Base-by-base conservation (phyloP, 1,284 basidiomycete species). In the Cryptococcus amylolentus region DNA sequence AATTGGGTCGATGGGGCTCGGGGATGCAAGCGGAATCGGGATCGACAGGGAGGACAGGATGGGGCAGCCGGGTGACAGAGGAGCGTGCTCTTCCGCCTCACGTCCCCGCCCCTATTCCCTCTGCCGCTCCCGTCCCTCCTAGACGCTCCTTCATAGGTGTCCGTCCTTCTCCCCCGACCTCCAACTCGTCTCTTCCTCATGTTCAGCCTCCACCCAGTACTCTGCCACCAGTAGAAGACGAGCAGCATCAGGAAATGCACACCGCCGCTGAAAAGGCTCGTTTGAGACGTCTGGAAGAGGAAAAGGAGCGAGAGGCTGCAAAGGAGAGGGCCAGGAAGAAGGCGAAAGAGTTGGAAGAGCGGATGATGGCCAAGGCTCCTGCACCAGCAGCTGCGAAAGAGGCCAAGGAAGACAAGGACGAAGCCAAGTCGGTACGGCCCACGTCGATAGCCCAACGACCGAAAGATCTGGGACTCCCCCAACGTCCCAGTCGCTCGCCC, bases 181-280 rank as follows among this genome's bases (percentile, higher is more conserved):
- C 31, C 31, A 35, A 35, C 10, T 42, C 16, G 10, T 18, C 45
- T n/a, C 18, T 31, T 42, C 26, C 52, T 16, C 42, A 35, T 31
- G 43, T 20, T 13, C 44, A 23, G 39, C 28, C 48, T 23, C n/a
- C 48, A 13, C 47, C 48, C 4, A 14, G 42, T 18, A 12, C 52
- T 47, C 46, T 42, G 4, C 41, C 41, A 8, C 23, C 44, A n/a
- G 35, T 41, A 16, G 55, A 40, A 53, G 86, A 86, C 60, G 81
- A 82, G 9, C 85, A 88, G 63, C 89, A 89, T 65, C 85, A 86
- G 43, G 83, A 90, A 49, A 95, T 97, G 92, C 90, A 92, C 61
- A 84, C 80, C 54, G 91, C 91, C 4, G 93, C 92, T 3, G 91
- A 91, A 65, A 84, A 91, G 51, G 93, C 93, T 1, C 86, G 86